These are phyloP conservation scores for Persicaria maculosa DNA, from an alignment of 148 eudicot species.

Conservation along the genomic window DNA sequence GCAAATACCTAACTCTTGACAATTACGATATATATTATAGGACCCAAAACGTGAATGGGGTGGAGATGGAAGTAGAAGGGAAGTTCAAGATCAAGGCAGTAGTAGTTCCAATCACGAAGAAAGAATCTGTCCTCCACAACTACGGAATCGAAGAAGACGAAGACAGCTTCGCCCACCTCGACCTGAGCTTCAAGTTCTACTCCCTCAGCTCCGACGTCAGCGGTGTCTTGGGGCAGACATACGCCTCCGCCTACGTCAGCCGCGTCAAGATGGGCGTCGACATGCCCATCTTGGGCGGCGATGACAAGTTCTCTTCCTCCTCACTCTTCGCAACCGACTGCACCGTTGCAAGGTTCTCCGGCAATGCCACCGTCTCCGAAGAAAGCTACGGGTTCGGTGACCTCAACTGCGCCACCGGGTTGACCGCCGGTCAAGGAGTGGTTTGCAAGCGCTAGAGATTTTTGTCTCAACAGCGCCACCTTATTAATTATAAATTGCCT, in stretches of 20 bases:
- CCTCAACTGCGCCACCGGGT: constrained; percentile 4
- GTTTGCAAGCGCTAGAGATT: constrained; percentile 10
- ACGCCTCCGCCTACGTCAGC: constrained; percentile 2
- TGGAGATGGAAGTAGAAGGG: constrained; percentile 6
- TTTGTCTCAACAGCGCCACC: too few species aligned
- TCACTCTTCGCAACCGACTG: constrained; percentile 9
- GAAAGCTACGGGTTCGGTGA: background rate
- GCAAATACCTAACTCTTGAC: too few species aligned
- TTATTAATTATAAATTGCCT: background rate
- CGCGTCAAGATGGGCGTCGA: constrained; percentile 11
- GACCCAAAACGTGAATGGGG: background rate
- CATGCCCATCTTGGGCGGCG: constrained; percentile 12
- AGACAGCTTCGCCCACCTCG: background rate
- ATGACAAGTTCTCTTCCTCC: constrained; percentile 9
- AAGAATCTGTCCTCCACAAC: constrained; percentile 10
- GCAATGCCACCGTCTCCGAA: background rate
- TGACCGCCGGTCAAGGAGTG: constrained; percentile 2
- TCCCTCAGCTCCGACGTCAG: background rate
- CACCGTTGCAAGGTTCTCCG: background rate
- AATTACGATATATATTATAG: background rate
- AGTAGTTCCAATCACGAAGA: constrained; percentile 8
- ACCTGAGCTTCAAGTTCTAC: constrained; percentile 12
- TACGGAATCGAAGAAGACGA: background rate
- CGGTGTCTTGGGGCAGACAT: constrained; percentile 12
- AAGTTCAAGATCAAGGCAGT: constrained; percentile 14